phyloP scores from a whole-genome alignment of 192 early-diverging fungal genomes.

The Backusella mclennaniae region DNA sequence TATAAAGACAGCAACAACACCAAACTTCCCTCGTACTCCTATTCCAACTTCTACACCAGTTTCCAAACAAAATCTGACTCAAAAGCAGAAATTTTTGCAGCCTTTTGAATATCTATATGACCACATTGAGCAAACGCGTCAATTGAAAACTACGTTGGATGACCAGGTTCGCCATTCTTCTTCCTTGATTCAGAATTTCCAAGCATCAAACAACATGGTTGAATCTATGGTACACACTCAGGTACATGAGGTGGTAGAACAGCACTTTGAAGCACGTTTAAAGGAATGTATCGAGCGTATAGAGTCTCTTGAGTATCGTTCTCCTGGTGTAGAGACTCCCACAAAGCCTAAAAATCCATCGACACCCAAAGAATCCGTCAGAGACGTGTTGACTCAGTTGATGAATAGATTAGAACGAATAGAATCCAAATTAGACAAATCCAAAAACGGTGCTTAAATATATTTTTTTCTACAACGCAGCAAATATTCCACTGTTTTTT shows the following conservation, averaged over 20 bases:
- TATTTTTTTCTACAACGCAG: neutral
- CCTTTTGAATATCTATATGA: slow-evolving; percentile 57
- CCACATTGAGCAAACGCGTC: slow-evolving; percentile 57
- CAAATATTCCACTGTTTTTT: neutral
- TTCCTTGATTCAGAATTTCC: slow-evolving; percentile 70
- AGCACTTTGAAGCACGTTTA: slow-evolving; percentile 44
- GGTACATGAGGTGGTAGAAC: slow-evolving; percentile 53
- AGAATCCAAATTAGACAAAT: slow-evolving; percentile 22
- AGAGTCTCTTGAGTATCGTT: slow-evolving; percentile 4
- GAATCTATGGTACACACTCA: slow-evolving; percentile 72
- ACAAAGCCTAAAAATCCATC: neutral
- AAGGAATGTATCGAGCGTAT: slow-evolving; percentile 22
- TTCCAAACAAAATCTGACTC: slow-evolving; percentile 41
- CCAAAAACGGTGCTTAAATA: neutral
- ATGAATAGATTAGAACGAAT: slow-evolving; percentile 20
- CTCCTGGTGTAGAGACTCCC: neutral
- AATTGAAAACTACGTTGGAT: slow-evolving; percentile 66
- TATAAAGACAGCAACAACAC: neutral
- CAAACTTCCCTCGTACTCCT: slow-evolving; percentile 21
- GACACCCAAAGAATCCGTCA: neutral
- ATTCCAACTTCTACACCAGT: slow-evolving; percentile 38
- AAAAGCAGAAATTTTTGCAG: slow-evolving; percentile 55
- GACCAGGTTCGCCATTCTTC: slow-evolving; percentile 75
- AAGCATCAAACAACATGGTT: slow-evolving; percentile 67
- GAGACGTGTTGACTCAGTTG: neutral